Evolutionary conservation across 768 basidiomycete genomes (phyloP).

Genomic region (Dioszegia aurantiaca): DNA sequence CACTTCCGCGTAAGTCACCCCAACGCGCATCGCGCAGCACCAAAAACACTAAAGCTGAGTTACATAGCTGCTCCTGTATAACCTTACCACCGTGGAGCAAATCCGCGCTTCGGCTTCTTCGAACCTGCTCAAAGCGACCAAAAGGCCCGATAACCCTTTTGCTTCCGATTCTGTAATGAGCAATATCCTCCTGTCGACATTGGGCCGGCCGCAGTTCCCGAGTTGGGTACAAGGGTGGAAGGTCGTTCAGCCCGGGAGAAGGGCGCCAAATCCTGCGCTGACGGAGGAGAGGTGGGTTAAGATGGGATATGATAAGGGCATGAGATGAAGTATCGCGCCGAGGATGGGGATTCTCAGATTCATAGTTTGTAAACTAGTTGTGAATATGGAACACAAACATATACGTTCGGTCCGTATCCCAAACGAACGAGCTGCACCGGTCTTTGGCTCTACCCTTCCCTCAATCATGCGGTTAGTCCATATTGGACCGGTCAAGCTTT

Average conservation of each 20-base stretch:
- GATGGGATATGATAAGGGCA: slow-evolving; percentile 12
- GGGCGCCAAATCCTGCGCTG: slow-evolving; percentile 68
- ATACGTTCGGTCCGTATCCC: too few species aligned
- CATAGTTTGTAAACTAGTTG: too few species aligned
- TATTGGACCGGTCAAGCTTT: slow-evolving; percentile 10
- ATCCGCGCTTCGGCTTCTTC: slow-evolving; percentile 83
- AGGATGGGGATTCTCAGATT: background rate
- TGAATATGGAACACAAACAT: too few species aligned
- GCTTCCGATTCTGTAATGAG: slow-evolving; percentile 71
- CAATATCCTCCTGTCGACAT: slow-evolving; percentile 66
- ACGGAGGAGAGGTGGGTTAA: slow-evolving; percentile 19
- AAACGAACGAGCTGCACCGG: too few species aligned
- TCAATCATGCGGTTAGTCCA: too few species aligned
- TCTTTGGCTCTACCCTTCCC: too few species aligned
- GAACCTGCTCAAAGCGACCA: slow-evolving; percentile 61
- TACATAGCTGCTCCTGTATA: slow-evolving; percentile 64
- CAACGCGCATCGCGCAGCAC: too few species aligned
- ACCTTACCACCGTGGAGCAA: slow-evolving; percentile 95
- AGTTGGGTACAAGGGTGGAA: slow-evolving; percentile 72
- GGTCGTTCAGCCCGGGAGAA: slow-evolving; percentile 66
- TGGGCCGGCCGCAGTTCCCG: slow-evolving; percentile 75
- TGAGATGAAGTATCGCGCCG: background rate
- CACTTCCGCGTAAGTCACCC: slow-evolving; percentile 72
- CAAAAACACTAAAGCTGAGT: too few species aligned
- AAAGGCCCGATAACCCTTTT: slow-evolving; percentile 72